Evolutionary conservation across 345 rosid species (phyloP).

Genomic region (Heritiera fomes): DNA sequence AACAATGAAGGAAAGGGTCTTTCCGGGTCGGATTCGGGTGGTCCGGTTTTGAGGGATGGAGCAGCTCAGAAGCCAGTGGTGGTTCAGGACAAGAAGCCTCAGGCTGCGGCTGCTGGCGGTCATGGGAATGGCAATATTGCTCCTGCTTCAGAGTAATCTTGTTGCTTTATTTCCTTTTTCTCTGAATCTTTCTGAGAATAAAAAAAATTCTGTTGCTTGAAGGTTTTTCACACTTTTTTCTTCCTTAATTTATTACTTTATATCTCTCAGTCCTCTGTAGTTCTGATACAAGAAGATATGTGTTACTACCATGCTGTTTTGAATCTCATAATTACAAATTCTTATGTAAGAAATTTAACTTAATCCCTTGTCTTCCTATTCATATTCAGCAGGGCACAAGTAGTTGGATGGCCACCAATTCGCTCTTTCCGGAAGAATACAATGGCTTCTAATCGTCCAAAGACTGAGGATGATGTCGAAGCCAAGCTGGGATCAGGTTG

Average conservation of each 20-base stretch:
- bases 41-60: conserved; percentile 41
- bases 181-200: neutral
- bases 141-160: conserved; percentile 52
- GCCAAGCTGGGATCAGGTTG: conserved; percentile 51
- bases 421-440: conserved; percentile 72
- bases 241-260: neutral
- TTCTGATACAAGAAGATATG: neutral
- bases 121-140: conserved; percentile 40
- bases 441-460: conserved; percentile 60
- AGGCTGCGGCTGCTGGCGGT: conserved; percentile 23
- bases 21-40: conserved; percentile 26
- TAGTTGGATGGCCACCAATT: conserved; percentile 89
- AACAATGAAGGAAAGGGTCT: conserved; percentile 22
- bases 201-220: neutral
- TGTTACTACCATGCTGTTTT: neutral
- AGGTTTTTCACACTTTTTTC: neutral
- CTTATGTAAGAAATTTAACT: neutral
- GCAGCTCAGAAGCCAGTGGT: conserved; percentile 34
- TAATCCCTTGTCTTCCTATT: neutral
- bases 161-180: neutral
- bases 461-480: conserved; percentile 43
- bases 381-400: conserved; percentile 52
- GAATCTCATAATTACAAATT: neutral
- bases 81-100: conserved; percentile 43
- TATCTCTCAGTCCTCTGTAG: neutral